These are phyloP conservation scores for Solanum tarapatanum DNA, from an alignment of 257 asterid genomes.

Conservation along the genomic window DNA sequence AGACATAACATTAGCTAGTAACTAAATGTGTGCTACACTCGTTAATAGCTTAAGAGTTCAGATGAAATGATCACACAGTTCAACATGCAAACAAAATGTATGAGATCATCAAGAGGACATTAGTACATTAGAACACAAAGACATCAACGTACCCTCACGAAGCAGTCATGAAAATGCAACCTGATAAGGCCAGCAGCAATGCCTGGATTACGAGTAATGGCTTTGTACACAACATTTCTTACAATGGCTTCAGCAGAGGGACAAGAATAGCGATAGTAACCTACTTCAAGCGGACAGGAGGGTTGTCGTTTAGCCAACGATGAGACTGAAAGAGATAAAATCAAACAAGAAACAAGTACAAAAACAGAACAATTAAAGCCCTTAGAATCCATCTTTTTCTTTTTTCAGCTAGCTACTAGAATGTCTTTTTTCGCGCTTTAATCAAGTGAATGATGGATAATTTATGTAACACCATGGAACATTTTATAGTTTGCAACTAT, in stretches of 20 bases:
- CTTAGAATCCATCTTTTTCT: constrained; percentile 7
- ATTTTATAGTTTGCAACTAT: background rate
- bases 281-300: constrained; percentile 21
- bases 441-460: background rate
- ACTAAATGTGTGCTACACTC: background rate
- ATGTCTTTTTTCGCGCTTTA: background rate
- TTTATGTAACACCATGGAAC: background rate
- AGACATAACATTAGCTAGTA: background rate
- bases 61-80: background rate
- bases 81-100: background rate
- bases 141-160: constrained; percentile 37
- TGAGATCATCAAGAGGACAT: background rate
- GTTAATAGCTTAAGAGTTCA: background rate
- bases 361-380: background rate
- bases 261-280: constrained; percentile 30
- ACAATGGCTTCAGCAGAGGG: constrained; percentile 45
- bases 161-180: constrained; percentile 69
- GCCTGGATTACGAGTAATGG: constrained; percentile 30
- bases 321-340: background rate
- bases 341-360: constrained; percentile 7
- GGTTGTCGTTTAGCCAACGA: constrained; percentile 10
- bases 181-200: constrained; percentile 60
- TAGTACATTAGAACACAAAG: background rate
- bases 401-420: background rate
- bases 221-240: constrained; percentile 26